phyloP scores from a whole-genome alignment of 2,329 filamentous ascomycete genomes.

The Tothia fuscella region DNA sequence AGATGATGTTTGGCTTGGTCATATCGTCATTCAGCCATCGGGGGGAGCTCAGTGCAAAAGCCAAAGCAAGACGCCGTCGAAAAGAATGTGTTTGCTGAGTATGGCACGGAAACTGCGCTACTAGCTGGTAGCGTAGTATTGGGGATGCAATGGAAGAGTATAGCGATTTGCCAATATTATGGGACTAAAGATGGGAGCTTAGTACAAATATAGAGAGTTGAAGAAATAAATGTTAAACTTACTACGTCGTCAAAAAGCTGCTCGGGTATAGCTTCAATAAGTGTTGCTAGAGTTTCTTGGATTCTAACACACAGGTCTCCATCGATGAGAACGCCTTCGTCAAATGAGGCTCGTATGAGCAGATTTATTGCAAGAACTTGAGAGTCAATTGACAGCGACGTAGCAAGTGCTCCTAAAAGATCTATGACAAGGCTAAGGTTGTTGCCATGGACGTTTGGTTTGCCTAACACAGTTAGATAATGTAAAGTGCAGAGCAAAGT shows the following conservation, averaged over 20 bases:
- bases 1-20: slow-evolving; percentile 14
- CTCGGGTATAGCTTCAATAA: slow-evolving; percentile 19
- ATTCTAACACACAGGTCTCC: slow-evolving; percentile 1
- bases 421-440: no score
- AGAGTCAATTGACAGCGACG: background rate
- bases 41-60: slow-evolving; percentile 41
- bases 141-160: slow-evolving; percentile 23
- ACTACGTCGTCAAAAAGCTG: slow-evolving; percentile 19
- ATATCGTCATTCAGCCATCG: slow-evolving; percentile 12
- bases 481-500: no score
- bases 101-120: slow-evolving; percentile 47
- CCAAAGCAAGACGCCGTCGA: slow-evolving; percentile 52
- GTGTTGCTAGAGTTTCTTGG: slow-evolving; percentile 14
- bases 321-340: slow-evolving; percentile 9
- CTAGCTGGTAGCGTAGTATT: slow-evolving; percentile 43
- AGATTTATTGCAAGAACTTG: slow-evolving; percentile 7
- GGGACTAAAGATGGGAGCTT: no score
- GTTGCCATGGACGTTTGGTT: no score
- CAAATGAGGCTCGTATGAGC: slow-evolving; percentile 11
- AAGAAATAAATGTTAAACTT: no score
- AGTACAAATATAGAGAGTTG: no score
- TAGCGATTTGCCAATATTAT: slow-evolving; percentile 24
- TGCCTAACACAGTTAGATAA: no score
- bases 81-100: slow-evolving; percentile 44
- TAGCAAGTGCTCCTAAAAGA: background rate